Evolutionary conservation across 2,329 filamentous ascomycete genomes (phyloP), one percentile per base, ranked within the genome.

Genomic region (Amauroascus verrucosus): DNA sequence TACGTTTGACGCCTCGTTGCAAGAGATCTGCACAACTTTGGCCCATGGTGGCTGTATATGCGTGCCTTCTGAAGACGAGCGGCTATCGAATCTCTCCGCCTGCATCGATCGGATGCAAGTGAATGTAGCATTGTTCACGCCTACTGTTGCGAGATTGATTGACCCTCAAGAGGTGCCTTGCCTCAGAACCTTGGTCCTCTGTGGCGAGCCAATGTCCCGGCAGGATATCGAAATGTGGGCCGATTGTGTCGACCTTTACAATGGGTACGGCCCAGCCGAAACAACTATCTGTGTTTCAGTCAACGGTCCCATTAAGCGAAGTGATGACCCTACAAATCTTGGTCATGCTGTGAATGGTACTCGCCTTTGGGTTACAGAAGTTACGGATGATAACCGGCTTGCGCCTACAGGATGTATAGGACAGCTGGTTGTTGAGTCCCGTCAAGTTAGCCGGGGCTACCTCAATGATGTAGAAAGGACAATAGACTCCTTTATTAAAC

Each of bases 21-120:
- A 60, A 56, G 67, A 95, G 65, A 88, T 90, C 6, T 91, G 93
- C 13, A 54, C 47, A 4, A 77, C 80, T 0, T 67, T 83, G 3
- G 67, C 73, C 0, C 67, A 76, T 26, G 81, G 81, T 6, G 80
- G 77, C 0, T 82, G 77, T 43, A 71, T 84, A 3, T 83, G 80
- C 53, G 72, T 83, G 1, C 79, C 80, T 0, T 74, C 75, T 0
- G 66, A 75, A 0, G 63, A 71, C 3, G 74, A 79, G 54, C 67
- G 75, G 40, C 57, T 74, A 1, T 70, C 73, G 45, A 72, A 80
- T 51, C 72, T 81, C 13, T 67, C 71, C 1, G 72, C 68, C 0
- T 72, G 71, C 1, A 76, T 82, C 30, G 70, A 72, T 1, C 63
- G 68, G 0, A 76, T 78, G 70, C 64, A 70, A 7, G 74, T 77